Base-by-base conservation (phyloP, 2,329 filamentous ascomycete species). In the Aspergillus thermomutatus region DNA sequence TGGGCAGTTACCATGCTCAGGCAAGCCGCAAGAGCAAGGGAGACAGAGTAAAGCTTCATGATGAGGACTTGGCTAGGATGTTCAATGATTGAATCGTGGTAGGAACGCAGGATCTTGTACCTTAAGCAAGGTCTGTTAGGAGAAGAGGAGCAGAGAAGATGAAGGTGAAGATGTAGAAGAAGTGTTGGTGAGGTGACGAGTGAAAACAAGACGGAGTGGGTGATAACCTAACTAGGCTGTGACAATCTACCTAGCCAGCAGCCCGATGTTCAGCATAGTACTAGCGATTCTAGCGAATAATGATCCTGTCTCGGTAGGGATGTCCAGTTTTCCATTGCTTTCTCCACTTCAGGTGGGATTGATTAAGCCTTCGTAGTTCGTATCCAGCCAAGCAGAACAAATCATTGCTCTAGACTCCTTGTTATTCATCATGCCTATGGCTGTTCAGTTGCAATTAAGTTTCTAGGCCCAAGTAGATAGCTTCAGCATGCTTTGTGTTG, bases 1-100 rank as follows among this genome's bases (percentile, higher is more conserved):
- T 84, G 82, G 41, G 81, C 81, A 50, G 65, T 61, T n/a, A 68
- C 74, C 27, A 77, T 69, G 59, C 76, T 72, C 60, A 82, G 79
- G 57, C 85, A 73, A 73, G 79, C 79, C 64, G 82, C 77, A 49
- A 85, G 72, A 63, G 82, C 79, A 64, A 85, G 72, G 59, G 79
- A 69, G 61, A 82, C 70, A 64, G 81, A 64, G 56, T 80, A 70
- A 60, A 75, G 58, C 75, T 81, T 82, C 82, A 83, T 83, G 41
- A 49, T 75, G 62, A 50, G n/a, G 37, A 17, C 34, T 31, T 60
- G 40, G 37, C 50, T 50, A 45, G n/a, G 52, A 46, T 4, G 34
- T 55, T 50, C 59, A 43, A 45, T 50, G 17, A 25, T 11, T n/a
- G 8, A 25, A 58, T 49, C 43, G 41, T 31, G 28, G 55, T 45